Base-by-base conservation (phyloP, 2,329 filamentous ascomycete species). In the Stemphylium beticola region DNA sequence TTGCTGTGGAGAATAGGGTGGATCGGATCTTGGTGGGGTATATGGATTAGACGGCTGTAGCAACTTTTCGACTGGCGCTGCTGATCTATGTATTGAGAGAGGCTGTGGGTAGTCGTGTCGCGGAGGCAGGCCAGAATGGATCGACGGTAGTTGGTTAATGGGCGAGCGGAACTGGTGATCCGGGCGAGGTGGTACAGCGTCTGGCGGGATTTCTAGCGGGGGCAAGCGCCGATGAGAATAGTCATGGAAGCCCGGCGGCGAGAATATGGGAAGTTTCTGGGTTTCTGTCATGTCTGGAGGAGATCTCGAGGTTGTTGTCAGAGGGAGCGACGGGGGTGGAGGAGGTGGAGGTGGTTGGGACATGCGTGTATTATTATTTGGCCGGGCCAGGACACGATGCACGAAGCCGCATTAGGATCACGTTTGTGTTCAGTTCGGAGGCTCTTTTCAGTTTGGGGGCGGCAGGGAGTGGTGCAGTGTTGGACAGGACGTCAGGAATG, bases 271-370 rank as follows among this genome's bases (percentile, higher is more conserved):
- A 46, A 72, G 71, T 51, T 74, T 78, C 60, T 79, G 78, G 51
- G 75, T 78, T 63, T 79, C 77, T 29, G 78, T 78, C 78, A 80
- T 80, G 54, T 70, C 71, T 69, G 70, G 57, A 59, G 71, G 53
- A 51, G 70, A 62, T 64, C 62, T 66, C 60, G 65, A 67, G 45
- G 67, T 61, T 58, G 69, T 72, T 53, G 74, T 72, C 53, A 75
- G 74, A 73, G 77, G 76, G 55, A 77, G 66, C 61, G 76, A 75
- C 68, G 77, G 68, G 59, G 75, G 64, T 55, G 75, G 75, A 67
- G 75, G 71, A 63, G 74, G 68, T 59, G 66, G 69, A 65, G 60
- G 68, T 74, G 71, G 72, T 72, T 75, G 73, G 72, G 75, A 76
- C 75, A 77, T 76, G 73, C 75, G 74, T 75, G 68, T 72, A 69